These are phyloP conservation scores for Phyllosticta citrichinensis DNA, from an alignment of 2,329 filamentous ascomycete species.

Conservation along the genomic window DNA sequence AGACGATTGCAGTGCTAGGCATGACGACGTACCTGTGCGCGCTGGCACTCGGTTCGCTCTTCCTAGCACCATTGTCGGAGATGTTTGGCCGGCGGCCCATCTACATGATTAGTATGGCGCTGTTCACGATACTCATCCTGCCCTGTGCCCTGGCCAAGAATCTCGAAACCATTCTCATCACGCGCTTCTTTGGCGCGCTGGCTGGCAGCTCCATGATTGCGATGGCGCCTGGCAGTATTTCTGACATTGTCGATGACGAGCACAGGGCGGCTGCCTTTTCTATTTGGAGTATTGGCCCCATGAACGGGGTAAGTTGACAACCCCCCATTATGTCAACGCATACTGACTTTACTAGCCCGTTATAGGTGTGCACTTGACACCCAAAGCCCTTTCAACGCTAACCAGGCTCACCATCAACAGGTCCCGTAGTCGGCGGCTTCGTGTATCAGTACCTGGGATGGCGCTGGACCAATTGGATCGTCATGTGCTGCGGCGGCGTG, in stretches of 20 bases:
- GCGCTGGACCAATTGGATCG: slow-evolving; percentile 72
- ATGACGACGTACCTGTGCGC: slow-evolving; percentile 41
- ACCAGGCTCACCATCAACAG: slow-evolving; percentile 34
- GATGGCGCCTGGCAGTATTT: slow-evolving; percentile 66
- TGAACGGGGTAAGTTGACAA: slow-evolving; percentile 50
- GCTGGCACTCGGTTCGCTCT: slow-evolving; percentile 41
- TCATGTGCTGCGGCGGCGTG: slow-evolving; percentile 55
- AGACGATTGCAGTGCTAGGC: slow-evolving; percentile 37
- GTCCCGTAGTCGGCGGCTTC: slow-evolving; percentile 46
- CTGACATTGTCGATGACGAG: slow-evolving; percentile 62
- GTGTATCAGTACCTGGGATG: slow-evolving; percentile 43
- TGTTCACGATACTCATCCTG: slow-evolving; percentile 46
- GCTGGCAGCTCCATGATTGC: slow-evolving; percentile 54
- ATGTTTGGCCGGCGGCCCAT: slow-evolving; percentile 44
- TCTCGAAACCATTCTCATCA: slow-evolving; percentile 33
- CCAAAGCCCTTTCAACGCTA: background rate
- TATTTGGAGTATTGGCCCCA: slow-evolving; percentile 57
- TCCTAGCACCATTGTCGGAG: slow-evolving; percentile 47
- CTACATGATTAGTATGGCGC: slow-evolving; percentile 39
- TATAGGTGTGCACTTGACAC: background rate
- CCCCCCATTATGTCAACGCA: slow-evolving; percentile 59
- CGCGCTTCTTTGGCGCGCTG: slow-evolving; percentile 43
- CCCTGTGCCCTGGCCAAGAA: slow-evolving; percentile 34
- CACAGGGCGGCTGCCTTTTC: slow-evolving; percentile 74
- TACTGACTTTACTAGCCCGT: background rate